Percentiles rank a stretch among this genome's conserved stretches.
Evolutionary conservation across 495 filamentous ascomycete genomes (phyloP).

Genomic region (Aspergillus asperescens): DNA sequence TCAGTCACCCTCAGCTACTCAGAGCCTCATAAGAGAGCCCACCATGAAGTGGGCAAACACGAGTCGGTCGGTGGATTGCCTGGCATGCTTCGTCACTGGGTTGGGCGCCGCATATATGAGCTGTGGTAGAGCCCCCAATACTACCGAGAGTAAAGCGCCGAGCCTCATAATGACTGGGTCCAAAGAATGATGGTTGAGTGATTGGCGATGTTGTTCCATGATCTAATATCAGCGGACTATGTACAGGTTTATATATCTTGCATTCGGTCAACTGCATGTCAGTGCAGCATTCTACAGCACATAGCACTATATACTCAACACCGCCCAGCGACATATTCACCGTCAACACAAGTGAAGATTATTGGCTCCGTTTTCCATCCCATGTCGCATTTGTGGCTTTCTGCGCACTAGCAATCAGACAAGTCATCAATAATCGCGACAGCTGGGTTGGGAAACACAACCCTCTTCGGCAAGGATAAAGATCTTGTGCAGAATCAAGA

Average conservation of each 20-base stretch:
- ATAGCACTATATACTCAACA: too few relatives aligned
- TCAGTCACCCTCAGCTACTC: too few relatives aligned
- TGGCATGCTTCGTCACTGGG: background rate
- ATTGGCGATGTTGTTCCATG: background rate
- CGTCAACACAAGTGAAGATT: too few relatives aligned
- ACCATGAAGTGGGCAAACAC: constrained; percentile 61
- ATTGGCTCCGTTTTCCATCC: too few relatives aligned
- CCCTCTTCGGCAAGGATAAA: background rate
- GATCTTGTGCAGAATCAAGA: background rate
- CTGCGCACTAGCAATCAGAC: too few relatives aligned
- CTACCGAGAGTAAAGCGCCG: background rate
- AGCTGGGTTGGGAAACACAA: too few relatives aligned
- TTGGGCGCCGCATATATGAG: background rate
- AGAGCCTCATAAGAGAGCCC: background rate
- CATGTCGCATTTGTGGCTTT: too few relatives aligned
- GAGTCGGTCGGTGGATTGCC: constrained; percentile 19
- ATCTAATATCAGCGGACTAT: background rate
- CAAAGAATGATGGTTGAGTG: background rate
- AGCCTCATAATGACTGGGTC: constrained; percentile 4
- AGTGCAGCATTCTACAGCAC: too few relatives aligned
- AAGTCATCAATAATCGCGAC: too few relatives aligned
- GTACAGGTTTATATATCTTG: background rate
- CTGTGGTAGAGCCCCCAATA: background rate
- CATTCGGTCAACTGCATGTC: too few relatives aligned
- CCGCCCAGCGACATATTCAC: too few relatives aligned